These are phyloP conservation scores for Saksenaea vasiformis DNA, from an alignment of 371 early-diverging fungal species.

Conservation along the genomic window DNA sequence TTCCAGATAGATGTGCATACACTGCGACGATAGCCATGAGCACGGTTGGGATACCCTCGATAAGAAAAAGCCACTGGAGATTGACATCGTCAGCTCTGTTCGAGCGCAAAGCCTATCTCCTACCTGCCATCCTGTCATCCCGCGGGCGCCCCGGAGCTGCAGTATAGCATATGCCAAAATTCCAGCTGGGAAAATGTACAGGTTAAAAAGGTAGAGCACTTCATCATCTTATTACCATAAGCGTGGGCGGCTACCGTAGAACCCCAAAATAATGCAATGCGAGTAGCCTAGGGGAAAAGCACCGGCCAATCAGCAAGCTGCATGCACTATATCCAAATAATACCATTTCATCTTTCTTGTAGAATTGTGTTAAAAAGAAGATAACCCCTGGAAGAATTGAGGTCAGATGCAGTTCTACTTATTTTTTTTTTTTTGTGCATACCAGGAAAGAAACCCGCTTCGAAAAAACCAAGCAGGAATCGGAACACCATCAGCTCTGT, in stretches of 20 bases:
- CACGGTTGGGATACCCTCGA: slow-evolving; percentile 55
- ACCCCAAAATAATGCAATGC: slow-evolving; percentile 52
- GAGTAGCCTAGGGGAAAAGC: slow-evolving; percentile 28
- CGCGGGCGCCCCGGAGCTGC: slow-evolving; percentile 34
- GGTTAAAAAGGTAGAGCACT: no score
- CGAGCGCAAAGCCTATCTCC: background rate
- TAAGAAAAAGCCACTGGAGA: slow-evolving; percentile 43
- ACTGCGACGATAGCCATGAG: slow-evolving; percentile 34
- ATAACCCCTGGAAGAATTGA: slow-evolving; percentile 24
- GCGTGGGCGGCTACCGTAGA: slow-evolving; percentile 51
- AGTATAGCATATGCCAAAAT: slow-evolving; percentile 50
- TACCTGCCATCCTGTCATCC: slow-evolving; percentile 49
- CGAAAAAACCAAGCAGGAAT: slow-evolving; percentile 48
- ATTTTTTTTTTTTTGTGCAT: background rate
- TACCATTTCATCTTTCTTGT: slow-evolving; percentile 49
- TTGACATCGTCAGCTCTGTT: background rate
- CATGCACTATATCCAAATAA: background rate
- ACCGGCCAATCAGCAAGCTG: background rate
- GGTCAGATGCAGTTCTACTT: background rate
- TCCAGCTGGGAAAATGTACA: slow-evolving; percentile 29
- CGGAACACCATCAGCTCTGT: slow-evolving; percentile 32
- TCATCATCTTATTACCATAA: slow-evolving; percentile 27
- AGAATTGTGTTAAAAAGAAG: slow-evolving; percentile 45
- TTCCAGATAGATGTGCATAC: slow-evolving; percentile 20
- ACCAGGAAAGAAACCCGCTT: slow-evolving; percentile 50